phyloP scores from a whole-genome alignment of 768 basidiomycete genomes.

The Trametes cinnabarina region DNA sequence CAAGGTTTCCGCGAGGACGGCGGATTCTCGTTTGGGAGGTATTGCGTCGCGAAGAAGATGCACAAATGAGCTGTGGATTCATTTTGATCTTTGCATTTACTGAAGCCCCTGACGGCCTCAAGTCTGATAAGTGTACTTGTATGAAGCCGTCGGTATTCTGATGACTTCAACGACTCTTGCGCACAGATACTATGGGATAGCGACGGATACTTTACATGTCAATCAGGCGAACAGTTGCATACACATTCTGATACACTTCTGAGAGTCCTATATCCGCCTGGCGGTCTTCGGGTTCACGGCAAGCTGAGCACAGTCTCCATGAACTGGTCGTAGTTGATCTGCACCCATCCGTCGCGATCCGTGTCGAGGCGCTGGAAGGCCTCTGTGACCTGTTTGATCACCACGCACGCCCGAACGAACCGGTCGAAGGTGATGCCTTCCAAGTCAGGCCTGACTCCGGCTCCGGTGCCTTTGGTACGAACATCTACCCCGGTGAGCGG shows the following conservation, averaged over 20 bases:
- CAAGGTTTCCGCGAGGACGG: not conserved
- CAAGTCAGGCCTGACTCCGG: conserved; percentile 25
- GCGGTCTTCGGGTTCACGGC: conserved; percentile 41
- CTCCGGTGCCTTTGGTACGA: conserved; percentile 49
- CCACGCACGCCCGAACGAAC: conserved; percentile 84
- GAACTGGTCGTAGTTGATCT: conserved; percentile 71
- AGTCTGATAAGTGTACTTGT: no score
- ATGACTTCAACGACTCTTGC: no score
- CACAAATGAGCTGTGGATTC: no score
- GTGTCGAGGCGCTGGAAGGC: conserved; percentile 64
- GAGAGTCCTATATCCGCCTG: not conserved
- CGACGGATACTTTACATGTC: no score
- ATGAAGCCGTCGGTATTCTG: no score
- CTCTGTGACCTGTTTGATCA: conserved; percentile 75
- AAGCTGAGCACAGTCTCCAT: conserved; percentile 65
- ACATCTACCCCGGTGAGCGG: conserved; percentile 45
- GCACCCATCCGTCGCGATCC: conserved; percentile 65
- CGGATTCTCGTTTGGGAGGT: not conserved
- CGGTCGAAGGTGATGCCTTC: conserved; percentile 81
- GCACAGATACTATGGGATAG: no score
- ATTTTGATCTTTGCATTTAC: no score
- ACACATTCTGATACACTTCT: not conserved
- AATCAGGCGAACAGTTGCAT: not conserved
- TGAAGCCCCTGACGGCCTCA: no score
- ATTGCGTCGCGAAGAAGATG: not conserved